phyloP scores from a whole-genome alignment of 2,329 filamentous ascomycete genomes.

The Microdochium trichocladiopsis region DNA sequence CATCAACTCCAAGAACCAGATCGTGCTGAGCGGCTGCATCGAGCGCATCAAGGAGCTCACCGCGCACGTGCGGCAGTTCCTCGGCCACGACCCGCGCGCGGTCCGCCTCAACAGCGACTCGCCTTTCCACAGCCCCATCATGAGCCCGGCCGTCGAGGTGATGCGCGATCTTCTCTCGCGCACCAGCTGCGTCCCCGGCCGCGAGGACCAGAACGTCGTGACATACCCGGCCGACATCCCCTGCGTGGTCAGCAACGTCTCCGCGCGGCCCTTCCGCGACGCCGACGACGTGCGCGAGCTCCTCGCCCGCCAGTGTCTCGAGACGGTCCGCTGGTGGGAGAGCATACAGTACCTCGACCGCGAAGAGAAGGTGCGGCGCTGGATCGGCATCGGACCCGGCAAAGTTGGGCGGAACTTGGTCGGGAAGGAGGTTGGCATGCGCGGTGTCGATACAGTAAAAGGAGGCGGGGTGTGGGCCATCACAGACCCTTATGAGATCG shows the following conservation, averaged over 20 bases:
- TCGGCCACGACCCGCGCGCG: constrained; percentile 83
- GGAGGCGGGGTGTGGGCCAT: constrained; percentile 92
- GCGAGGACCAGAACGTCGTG: constrained; percentile 56
- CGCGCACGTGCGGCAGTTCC: constrained; percentile 79
- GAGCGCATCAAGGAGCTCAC: constrained; percentile 74
- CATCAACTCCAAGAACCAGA: constrained; percentile 93
- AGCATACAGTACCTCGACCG: constrained; percentile 86
- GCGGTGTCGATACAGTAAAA: constrained; percentile 68
- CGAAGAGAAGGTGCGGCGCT: constrained; percentile 71
- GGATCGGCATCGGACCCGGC: constrained; percentile 88
- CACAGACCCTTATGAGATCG: constrained; percentile 69
- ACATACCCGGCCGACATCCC: constrained; percentile 69
- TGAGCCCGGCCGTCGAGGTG: constrained; percentile 73
- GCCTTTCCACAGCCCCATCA: constrained; percentile 87
- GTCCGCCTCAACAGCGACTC: constrained; percentile 81
- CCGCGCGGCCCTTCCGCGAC: constrained; percentile 67
- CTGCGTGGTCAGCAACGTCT: constrained; percentile 75
- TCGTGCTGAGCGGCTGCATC: constrained; percentile 85
- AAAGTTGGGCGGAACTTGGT: constrained; percentile 92
- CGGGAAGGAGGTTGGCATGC: constrained; percentile 90
- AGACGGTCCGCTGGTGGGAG: constrained; percentile 93
- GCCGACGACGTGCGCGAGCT: constrained; percentile 71
- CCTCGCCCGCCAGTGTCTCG: constrained; percentile 74
- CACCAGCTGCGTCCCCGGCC: constrained; percentile 45
- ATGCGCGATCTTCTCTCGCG: constrained; percentile 63